A percentile compares a stretch with the other conserved stretches of the same genome.
Evolutionary conservation across 83 land plant species (phyloP).

Genomic region (Thuja plicata): DNA sequence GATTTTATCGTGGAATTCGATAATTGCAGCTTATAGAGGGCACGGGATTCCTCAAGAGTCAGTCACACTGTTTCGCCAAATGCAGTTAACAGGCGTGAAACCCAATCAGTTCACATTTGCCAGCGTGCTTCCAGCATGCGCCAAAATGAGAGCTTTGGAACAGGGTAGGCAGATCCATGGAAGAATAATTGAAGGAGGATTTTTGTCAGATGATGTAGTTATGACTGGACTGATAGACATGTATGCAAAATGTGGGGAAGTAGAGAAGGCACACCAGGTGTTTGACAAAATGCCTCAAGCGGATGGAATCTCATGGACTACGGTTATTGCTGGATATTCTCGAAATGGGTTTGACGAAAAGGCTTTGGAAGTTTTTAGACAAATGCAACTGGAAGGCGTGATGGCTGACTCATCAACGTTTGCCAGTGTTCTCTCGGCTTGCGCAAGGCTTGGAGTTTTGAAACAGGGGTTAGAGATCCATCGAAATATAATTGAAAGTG

Average conservation of each 20-base stretch:
- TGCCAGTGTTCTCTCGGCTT: constrained; percentile 28
- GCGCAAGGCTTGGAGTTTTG: background rate
- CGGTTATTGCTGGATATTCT: background rate
- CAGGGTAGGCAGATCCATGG: background rate
- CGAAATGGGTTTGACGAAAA: background rate
- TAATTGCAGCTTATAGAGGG: constrained; percentile 29
- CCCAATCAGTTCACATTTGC: constrained; percentile 32
- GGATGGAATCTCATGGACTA: background rate
- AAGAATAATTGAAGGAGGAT: background rate
- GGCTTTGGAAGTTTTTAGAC: background rate
- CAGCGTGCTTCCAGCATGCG: constrained; percentile 29
- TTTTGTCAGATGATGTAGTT: background rate
- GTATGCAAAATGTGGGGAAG: background rate
- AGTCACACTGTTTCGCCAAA: constrained; percentile 1
- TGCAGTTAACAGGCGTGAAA: constrained; percentile 24
- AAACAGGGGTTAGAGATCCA: background rate
- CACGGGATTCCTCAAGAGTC: constrained; percentile 23
- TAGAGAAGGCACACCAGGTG: background rate
- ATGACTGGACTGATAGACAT: background rate
- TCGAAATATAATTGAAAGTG: background rate
- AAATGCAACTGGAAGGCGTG: background rate
- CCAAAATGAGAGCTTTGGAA: background rate
- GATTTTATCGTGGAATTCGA: constrained; percentile 32
- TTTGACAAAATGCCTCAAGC: background rate
- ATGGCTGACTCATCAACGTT: constrained; percentile 13